These are phyloP conservation scores for Saururus chinensis DNA, from an alignment of 164 flowering plant genomes.

Conservation along the genomic window DNA sequence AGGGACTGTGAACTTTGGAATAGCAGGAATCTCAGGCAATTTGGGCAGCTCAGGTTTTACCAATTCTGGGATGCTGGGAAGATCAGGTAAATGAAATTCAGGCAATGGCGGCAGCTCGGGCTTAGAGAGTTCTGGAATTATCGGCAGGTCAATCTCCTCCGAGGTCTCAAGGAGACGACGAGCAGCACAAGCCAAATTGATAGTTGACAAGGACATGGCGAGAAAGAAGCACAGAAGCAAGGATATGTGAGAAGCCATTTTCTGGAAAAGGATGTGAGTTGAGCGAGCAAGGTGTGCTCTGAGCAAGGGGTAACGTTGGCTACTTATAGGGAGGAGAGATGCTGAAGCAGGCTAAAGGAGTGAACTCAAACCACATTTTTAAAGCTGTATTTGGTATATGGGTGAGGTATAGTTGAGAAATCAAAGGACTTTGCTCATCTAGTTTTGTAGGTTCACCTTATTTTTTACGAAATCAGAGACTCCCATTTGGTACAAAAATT, in stretches of 20 bases:
- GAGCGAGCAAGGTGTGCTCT: not conserved
- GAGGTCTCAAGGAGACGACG: not conserved
- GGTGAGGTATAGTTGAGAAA: not conserved
- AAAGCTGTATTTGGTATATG: not conserved
- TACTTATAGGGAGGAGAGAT: not conserved
- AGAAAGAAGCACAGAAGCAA: not conserved
- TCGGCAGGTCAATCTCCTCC: not conserved
- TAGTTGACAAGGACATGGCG: not conserved
- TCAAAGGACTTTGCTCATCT: not conserved
- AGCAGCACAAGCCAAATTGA: not conserved
- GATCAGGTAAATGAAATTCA: not conserved
- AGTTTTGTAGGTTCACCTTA: not conserved
- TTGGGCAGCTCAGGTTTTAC: not conserved
- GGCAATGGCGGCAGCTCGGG: not conserved
- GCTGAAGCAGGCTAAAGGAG: not conserved
- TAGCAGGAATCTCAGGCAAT: not conserved
- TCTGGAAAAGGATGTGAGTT: not conserved
- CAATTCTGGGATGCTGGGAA: not conserved
- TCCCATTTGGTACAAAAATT: not conserved
- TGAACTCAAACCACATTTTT: too few species aligned
- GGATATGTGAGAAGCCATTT: not conserved
- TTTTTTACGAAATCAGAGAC: not conserved
- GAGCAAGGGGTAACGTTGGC: not conserved
- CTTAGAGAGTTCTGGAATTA: not conserved
- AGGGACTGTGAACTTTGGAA: too few species aligned